Evolutionary conservation across 495 filamentous ascomycete species (phyloP).

Genomic region (Neurospora sp.): DNA sequence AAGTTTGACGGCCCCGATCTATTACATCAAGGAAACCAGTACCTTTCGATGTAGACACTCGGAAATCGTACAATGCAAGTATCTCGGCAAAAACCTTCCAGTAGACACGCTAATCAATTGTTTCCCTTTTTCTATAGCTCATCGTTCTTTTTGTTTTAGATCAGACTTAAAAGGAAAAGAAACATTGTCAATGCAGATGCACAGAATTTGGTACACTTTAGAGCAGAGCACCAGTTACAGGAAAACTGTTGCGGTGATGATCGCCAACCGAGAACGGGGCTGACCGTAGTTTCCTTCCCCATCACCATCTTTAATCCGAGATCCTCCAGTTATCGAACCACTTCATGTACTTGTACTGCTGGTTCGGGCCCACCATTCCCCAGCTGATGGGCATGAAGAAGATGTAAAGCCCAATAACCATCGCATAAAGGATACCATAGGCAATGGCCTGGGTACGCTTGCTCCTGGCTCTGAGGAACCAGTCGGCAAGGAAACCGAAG

Average conservation of each 20-base stretch:
- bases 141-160: background rate
- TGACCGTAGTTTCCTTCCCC: background rate
- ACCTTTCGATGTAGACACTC: background rate
- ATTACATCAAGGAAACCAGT: background rate
- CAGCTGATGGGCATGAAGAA: conserved; percentile 93
- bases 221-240: background rate
- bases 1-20: background rate
- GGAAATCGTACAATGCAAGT: background rate
- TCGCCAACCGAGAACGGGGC: background rate
- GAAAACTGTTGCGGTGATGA: background rate
- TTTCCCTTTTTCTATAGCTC: background rate
- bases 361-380: conserved; percentile 79
- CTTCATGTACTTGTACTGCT: conserved; percentile 83
- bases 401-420: conserved; percentile 69
- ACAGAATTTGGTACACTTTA: background rate
- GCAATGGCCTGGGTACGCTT: conserved; percentile 49
- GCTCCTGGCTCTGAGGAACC: conserved; percentile 53
- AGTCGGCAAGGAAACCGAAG: conserved; percentile 83
- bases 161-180: background rate
- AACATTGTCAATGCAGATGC: background rate
- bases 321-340: conserved; percentile 70
- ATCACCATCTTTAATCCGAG: conserved; percentile 36
- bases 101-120: background rate
- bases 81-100: background rate
- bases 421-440: conserved; percentile 61